phyloP scores from a whole-genome alignment of 805 yeast genomes.

The Metschnikowia noctiluminum region DNA sequence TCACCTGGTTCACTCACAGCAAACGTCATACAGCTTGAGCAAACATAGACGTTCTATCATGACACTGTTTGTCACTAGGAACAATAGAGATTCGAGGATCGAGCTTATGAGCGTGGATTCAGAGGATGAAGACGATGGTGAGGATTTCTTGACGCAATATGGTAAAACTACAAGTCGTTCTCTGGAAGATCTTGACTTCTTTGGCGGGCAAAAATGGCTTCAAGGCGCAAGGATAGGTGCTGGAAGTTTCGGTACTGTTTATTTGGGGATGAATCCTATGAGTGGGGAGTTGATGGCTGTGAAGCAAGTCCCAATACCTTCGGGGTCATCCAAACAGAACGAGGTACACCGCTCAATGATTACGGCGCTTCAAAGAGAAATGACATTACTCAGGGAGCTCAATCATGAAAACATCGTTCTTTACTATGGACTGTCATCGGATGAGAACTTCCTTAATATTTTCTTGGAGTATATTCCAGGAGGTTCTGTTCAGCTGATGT shows the following conservation, averaged over 20 bases:
- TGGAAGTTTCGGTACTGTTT: conserved; percentile 93
- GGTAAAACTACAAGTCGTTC: conserved; percentile 37
- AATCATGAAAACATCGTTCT: conserved; percentile 92
- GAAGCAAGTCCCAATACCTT: conserved; percentile 79
- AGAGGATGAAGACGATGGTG: conserved; percentile 14
- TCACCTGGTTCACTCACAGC: conserved; percentile 7
- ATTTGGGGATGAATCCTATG: conserved; percentile 82
- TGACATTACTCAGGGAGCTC: conserved; percentile 68
- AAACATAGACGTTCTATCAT: conserved; percentile 15
- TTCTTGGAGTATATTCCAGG: conserved; percentile 51
- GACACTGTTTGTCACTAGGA: conserved; percentile 18
- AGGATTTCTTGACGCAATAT: conserved; percentile 11
- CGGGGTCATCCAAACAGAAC: conserved; percentile 29
- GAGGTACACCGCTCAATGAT: conserved; percentile 50
- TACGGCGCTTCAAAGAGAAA: conserved; percentile 80
- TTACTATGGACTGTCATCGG: conserved; percentile 83
- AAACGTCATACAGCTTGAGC: conserved; percentile 3
- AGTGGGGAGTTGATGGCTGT: conserved; percentile 98
- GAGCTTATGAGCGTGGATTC: conserved; percentile 27
- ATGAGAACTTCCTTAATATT: conserved; percentile 68
- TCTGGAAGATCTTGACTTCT: conserved; percentile 26
- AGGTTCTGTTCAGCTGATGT: conserved; percentile 58
- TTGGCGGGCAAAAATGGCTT: conserved; percentile 59
- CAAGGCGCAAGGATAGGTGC: conserved; percentile 92
- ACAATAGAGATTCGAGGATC: conserved; percentile 42